Conservation (phyloP, 305 asterid species). For the Solanum hybrid region DNA sequence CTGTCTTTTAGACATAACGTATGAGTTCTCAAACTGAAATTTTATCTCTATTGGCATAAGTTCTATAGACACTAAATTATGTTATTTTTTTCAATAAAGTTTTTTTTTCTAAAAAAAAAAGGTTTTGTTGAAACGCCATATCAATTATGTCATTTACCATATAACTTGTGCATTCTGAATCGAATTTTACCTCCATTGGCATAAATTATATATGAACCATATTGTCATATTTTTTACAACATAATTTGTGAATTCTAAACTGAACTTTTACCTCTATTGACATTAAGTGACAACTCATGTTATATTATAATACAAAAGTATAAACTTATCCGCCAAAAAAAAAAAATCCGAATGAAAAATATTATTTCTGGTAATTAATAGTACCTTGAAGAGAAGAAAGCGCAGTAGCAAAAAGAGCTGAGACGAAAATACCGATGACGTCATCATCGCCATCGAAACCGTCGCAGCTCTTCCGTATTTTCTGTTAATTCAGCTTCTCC, state of each 20-base stretch:
- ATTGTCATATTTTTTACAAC: neutral
- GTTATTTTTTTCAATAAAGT: neutral
- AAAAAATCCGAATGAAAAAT: neutral
- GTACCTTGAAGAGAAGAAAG: neutral
- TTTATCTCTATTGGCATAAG: neutral
- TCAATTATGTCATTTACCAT: accelerated
- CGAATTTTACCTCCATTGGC: neutral
- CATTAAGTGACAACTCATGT: neutral
- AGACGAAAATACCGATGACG: neutral
- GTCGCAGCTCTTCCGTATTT: neutral
- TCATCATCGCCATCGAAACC: neutral
- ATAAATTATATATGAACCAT: neutral
- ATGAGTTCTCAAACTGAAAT: neutral
- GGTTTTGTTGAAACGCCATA: neutral
- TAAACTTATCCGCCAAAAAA: too few species aligned
- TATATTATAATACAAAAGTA: too few species aligned
- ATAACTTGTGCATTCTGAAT: neutral
- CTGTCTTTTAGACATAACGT: neutral
- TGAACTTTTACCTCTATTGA: neutral
- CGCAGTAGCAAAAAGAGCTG: neutral
- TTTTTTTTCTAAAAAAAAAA: too few species aligned
- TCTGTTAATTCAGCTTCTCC: neutral
- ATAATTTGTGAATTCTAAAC: neutral
- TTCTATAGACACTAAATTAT: neutral
- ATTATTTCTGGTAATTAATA: neutral